Evolutionary conservation across 768 basidiomycete species (phyloP), one percentile per base, ranked within the genome.

Genomic region (Mycena belliarum): DNA sequence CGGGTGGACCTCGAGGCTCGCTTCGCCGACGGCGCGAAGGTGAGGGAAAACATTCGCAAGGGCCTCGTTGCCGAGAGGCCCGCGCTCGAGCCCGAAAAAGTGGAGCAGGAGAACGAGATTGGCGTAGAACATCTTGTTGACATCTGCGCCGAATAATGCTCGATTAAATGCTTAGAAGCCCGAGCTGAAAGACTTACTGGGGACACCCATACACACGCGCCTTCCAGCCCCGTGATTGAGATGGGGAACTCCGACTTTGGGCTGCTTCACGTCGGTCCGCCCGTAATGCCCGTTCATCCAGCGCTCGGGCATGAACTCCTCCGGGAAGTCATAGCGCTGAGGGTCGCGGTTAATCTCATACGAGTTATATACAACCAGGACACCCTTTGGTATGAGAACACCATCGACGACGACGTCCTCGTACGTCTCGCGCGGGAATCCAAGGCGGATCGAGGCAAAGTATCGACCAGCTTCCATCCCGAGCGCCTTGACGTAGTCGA

Each of bases 211-310:
- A 11, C 57, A 58, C 11, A 33, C 49, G 26, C 57, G 49, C 21
- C 57, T 43, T 18, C 57, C 57, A 18, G 57, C 57, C 3, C 57
- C 57, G 44, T 58, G 57, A 20, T 58, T 58, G 18, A 58, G 35
- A 16, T 58, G 57, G 5, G 57, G 57, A 3, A 58, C 49, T 23
- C 57, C 57, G 33, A 58, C 50, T n/a, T 58, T 58, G 20, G 57
- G 44, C 28, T 58, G 57, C 16, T 58, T 52, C 4, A 47, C 12
- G 23, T 58, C 57, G 3, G 49, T 58, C 4, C 50, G 49, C 4
- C 57, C 57, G 21, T 58, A 58, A n/a, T 52, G 57, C 11, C 57
- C 57, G 9, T 52, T 50, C 50, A 58, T 51, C 57, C 57, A 58
- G n/a, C 57, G 57, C 50, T 58, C 57, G 3, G 57, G 57, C 1